Percentiles rank a stretch among this genome's conserved stretches.
These are phyloP conservation scores for Porcisia hertigi DNA, from an alignment of 208 protist species.

Conservation along the genomic window DNA sequence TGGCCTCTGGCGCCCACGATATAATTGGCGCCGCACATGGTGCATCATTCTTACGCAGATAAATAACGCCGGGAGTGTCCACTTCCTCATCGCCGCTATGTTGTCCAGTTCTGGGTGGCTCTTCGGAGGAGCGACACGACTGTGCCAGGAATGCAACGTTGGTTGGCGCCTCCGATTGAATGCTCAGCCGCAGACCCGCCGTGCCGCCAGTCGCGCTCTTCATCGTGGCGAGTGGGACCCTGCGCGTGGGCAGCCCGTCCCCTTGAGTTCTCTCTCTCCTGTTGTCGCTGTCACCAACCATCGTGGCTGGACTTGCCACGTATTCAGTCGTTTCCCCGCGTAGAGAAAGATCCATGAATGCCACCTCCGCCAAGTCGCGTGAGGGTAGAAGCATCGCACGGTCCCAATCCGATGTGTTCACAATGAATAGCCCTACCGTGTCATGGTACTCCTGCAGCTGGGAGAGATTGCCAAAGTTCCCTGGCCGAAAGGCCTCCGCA, in stretches of 20 bases:
- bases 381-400: constrained; percentile 36
- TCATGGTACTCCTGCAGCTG: constrained; percentile 62
- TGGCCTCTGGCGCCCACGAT: constrained; percentile 55
- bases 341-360: constrained; percentile 41
- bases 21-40: constrained; percentile 51
- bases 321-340: neutral
- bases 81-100: neutral
- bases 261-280: neutral
- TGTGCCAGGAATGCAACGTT: neutral
- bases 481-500: constrained; percentile 18
- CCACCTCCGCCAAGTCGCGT: constrained; percentile 35
- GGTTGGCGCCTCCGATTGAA: neutral
- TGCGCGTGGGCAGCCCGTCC: neutral
- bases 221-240: neutral
- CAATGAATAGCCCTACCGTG: constrained; percentile 52
- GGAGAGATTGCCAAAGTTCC: constrained; percentile 34
- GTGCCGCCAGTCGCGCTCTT: constrained; percentile 8
- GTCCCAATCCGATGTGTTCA: constrained; percentile 82
- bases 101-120: neutral
- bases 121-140: neutral
- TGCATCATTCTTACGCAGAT: constrained; percentile 28
- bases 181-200: neutral
- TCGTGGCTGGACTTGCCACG: neutral
- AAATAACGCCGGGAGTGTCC: constrained; percentile 10
- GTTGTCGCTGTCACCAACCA: neutral